phyloP scores from a whole-genome alignment of 768 basidiomycete species.

The Hypsizygus marmoreus region DNA sequence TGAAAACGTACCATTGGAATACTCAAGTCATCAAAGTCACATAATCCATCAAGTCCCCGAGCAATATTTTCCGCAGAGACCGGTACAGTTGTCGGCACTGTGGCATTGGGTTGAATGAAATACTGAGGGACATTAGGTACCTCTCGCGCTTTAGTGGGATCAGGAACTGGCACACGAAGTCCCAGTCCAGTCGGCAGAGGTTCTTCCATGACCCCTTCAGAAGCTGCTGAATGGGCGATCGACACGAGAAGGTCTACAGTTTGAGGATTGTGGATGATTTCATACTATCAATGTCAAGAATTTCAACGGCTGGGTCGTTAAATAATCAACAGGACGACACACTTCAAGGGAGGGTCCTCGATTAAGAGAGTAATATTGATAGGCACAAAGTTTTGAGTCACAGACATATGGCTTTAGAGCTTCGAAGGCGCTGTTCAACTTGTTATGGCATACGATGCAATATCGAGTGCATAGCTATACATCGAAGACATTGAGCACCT shows the following conservation, averaged over 20 bases:
- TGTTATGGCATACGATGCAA: constrained; percentile 76
- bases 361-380: constrained; percentile 68
- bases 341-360: constrained; percentile 71
- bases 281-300: constrained; percentile 46
- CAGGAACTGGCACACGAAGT: constrained; percentile 50
- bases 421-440: constrained; percentile 50
- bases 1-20: constrained; percentile 32
- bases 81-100: neutral
- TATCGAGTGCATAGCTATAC: constrained; percentile 63
- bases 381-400: constrained; percentile 62
- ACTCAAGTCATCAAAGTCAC: constrained; percentile 53
- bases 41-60: constrained; percentile 38
- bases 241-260: constrained; percentile 73
- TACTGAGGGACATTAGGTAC: neutral
- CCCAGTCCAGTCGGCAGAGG: constrained; percentile 63
- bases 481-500: constrained; percentile 1
- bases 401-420: constrained; percentile 78
- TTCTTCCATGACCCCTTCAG: constrained; percentile 53
- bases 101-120: neutral
- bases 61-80: neutral
- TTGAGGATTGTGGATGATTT: constrained; percentile 63
- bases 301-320: neutral
- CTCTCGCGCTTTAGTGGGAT: constrained; percentile 8
- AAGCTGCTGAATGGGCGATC: constrained; percentile 57
- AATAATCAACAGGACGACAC: constrained; percentile 11